phyloP scores from a whole-genome alignment of 2,329 filamentous ascomycete species.

The Arthrobotrys conoides region DNA sequence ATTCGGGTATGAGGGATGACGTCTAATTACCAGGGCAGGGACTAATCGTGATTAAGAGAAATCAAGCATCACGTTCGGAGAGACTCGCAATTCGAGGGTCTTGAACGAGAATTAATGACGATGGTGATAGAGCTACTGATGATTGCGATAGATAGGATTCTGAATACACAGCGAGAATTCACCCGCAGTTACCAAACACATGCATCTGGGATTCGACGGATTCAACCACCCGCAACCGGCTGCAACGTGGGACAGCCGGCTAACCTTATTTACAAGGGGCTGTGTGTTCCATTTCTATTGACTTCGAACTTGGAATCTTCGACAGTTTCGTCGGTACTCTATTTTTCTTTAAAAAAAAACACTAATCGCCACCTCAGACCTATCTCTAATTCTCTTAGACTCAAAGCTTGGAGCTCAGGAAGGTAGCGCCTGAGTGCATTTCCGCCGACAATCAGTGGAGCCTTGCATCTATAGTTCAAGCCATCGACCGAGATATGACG shows the following conservation, averaged over 20 bases:
- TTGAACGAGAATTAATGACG: background rate
- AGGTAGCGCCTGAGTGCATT: slow-evolving; percentile 24
- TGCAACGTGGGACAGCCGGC: slow-evolving; percentile 52
- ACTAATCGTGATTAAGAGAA: background rate
- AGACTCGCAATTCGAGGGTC: background rate
- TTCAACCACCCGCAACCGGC: slow-evolving; percentile 36
- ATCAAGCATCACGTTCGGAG: slow-evolving; percentile 15
- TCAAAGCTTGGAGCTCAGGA: slow-evolving; percentile 15
- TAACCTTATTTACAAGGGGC: slow-evolving; percentile 50
- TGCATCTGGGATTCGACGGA: slow-evolving; percentile 17
- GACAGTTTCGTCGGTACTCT: background rate
- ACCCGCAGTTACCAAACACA: slow-evolving; percentile 19
- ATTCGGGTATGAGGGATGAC: slow-evolving; percentile 23
- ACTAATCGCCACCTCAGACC: slow-evolving; percentile 10
- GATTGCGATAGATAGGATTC: slow-evolving; percentile 31
- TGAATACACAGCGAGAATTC: slow-evolving; percentile 21
- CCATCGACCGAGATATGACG: slow-evolving; percentile 16
- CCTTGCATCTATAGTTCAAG: slow-evolving; percentile 15
- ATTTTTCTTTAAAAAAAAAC: too few species aligned
- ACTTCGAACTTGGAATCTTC: background rate
- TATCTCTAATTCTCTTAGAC: background rate
- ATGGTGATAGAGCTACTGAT: slow-evolving; percentile 16
- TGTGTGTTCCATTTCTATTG: slow-evolving; percentile 2
- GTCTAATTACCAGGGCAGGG: slow-evolving; percentile 20
- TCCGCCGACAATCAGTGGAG: slow-evolving; percentile 41